Percentiles rank a stretch among this genome's conserved stretches.
These are phyloP conservation scores for Penicillium dipodomyicola DNA, from an alignment of 495 filamentous ascomycete species.

Conservation along the genomic window DNA sequence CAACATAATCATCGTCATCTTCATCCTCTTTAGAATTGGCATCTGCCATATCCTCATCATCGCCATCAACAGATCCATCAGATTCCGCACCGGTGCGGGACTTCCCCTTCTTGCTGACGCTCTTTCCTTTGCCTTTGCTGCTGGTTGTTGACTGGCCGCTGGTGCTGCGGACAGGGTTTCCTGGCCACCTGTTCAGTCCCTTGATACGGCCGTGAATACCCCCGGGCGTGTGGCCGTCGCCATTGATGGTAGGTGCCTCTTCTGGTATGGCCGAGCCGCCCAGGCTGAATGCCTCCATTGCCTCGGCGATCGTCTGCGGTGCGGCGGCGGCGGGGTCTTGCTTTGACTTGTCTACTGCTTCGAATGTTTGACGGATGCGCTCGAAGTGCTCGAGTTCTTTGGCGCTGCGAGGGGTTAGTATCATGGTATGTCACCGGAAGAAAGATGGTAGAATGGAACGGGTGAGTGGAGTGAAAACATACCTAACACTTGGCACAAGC, in stretches of 20 bases:
- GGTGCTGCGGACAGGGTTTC: constrained; percentile 27
- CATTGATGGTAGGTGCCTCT: constrained; percentile 34
- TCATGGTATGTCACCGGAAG: neutral
- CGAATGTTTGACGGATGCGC: constrained; percentile 75
- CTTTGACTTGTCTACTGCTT: constrained; percentile 51
- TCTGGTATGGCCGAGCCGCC: constrained; percentile 16
- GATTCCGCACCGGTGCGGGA: constrained; percentile 28
- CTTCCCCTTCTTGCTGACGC: constrained; percentile 44
- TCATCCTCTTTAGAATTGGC: constrained; percentile 37
- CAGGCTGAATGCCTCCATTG: constrained; percentile 37
- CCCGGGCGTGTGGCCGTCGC: constrained; percentile 23
- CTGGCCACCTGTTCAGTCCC: constrained; percentile 32
- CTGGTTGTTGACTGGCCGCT: constrained; percentile 31
- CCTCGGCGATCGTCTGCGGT: constrained; percentile 40
- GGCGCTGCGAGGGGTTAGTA: constrained; percentile 53
- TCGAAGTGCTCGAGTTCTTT: constrained; percentile 94
- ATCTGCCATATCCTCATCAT: constrained; percentile 40
- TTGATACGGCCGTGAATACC: constrained; percentile 30
- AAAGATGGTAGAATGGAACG: neutral
- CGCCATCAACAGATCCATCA: constrained; percentile 41
- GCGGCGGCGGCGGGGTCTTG: constrained; percentile 30
- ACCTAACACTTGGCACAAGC: constrained; percentile 85
- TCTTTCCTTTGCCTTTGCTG: constrained; percentile 43
- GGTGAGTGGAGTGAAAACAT: constrained; percentile 19
- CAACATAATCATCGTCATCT: constrained; percentile 50